Base-by-base conservation (phyloP, 805 yeast genomes). In the Hanseniaspora taiwanica region DNA sequence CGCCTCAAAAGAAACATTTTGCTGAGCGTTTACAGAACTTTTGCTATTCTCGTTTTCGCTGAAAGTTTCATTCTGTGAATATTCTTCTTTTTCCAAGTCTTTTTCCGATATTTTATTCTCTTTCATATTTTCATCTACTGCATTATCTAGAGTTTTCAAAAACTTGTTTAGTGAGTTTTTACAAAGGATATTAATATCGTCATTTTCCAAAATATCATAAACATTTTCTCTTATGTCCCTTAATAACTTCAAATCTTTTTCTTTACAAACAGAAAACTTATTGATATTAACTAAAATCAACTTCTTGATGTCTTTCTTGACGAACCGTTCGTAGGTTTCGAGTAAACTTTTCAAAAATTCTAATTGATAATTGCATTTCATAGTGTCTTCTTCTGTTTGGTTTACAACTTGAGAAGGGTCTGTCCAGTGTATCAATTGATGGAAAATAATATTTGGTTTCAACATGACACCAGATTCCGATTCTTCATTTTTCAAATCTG, bases 351-450 rank as follows among this genome's bases (percentile, higher is more conserved):
- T 54, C 1, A 73, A 72, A 45, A 79, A 72, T 47, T 65, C 67
- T 3, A 77, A 54, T 46, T 81, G 91, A 5, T 73, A 60, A 9
- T 68, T 55, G 32, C 73, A 71, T n/a, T 50, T 50, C 3, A 52
- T 52, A 3, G 66, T 57, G 1, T 62, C 69, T 2, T 62, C 71
- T 5, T 64, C 64, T 1, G 64, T 48, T 33, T 63, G 59, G 43
- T 72, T 69, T 2, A 76, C 84, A 7, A 78, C 36, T 19, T 20
- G 36, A 10, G 24, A 18, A 16, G 95, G 94, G 54, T 85, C 89
- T 16, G 94, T 80, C 94, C 96, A 84, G 51, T 76, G 74, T 19
- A 81, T 64, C 36, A 89, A 58, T 50, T 83, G 94, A 46, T 78
- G 85, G 24, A 80, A 60, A 2, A 81, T 71, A 8, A 64, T 63